Evolutionary conservation across 2,329 filamentous ascomycete genomes (phyloP), one percentile per base, ranked within the genome.

Genomic region (Penicillium sp.): DNA sequence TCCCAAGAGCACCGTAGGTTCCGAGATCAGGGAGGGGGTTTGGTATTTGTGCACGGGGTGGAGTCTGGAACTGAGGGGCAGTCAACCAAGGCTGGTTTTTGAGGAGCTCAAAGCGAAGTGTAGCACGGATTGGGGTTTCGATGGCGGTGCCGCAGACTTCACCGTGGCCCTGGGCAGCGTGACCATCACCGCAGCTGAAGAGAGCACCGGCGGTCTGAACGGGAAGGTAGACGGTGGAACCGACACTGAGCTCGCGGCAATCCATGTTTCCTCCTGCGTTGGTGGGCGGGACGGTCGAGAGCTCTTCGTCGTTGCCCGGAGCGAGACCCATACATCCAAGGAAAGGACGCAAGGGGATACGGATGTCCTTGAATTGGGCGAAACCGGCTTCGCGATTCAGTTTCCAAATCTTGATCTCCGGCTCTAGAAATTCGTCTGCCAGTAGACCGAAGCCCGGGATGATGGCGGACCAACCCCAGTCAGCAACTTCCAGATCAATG

Each of bases 111-210:
- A 83, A 72, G n/a, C 76, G 73, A 32, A 83, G 60, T 0, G 74
- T 75, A 0, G 79, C 80, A 53, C 69, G 74, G 68, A 81, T 78
- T 1, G 78, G 74, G 26, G 79, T 82, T 70, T 83, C 81, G 59
- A 83, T 80, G 7, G 81, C 81, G n/a, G 79, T 81, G 6, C 81
- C 79, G 58, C 79, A 82, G 19, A 82, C 77, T 59, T 82, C 80
- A 3, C 80, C 80, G 55, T 81, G 79, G 3, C 80, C 80, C 61
- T 83, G 80, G 0, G 78, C 79, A 3, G 78, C 79, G 63, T 83
- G 80, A 0, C 79, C 80, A 61, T 83, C 80, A 34, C 80, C 80
- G 56, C 78, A 81, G 62, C 78, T 80, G 63, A 83, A 81, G 11
- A 81, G 68, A 0, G 79, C 80, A 0, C 80, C 80, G 2, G 72